Conservation (phyloP, 2,329 filamentous ascomycete genomes). For the Claviceps monticola region DNA sequence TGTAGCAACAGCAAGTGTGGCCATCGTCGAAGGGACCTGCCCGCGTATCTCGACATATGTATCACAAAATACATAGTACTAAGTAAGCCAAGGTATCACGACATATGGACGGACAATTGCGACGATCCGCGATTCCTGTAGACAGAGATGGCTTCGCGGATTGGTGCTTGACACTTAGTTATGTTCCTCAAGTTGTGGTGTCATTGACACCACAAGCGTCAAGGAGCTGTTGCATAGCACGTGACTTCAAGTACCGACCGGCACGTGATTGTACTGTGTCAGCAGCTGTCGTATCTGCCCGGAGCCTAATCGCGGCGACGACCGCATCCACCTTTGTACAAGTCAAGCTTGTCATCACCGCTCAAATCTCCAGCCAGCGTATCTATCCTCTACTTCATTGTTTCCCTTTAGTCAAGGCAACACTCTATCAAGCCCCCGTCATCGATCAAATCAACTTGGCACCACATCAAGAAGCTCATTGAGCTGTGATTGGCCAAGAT, state of each 20-base stretch:
- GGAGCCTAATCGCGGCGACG: slow-evolving; percentile 25
- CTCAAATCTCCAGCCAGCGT: neutral
- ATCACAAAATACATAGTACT: too few species aligned
- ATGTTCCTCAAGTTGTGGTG: too few species aligned
- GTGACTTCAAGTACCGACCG: neutral
- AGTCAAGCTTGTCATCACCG: slow-evolving; percentile 12
- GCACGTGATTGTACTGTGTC: neutral
- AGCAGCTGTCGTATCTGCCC: slow-evolving; percentile 30
- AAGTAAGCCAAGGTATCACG: too few species aligned
- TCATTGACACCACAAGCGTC: too few species aligned
- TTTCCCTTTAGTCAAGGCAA: neutral
- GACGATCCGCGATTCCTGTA: too few species aligned
- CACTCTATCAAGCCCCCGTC: neutral
- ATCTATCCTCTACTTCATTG: neutral
- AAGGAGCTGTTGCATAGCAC: neutral
- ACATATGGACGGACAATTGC: too few species aligned
- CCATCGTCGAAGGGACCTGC: neutral
- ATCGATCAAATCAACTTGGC: neutral
- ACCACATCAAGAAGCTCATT: slow-evolving; percentile 10
- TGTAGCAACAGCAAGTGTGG: neutral
- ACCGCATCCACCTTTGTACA: slow-evolving; percentile 13
- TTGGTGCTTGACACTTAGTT: too few species aligned
- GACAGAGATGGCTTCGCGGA: too few species aligned
- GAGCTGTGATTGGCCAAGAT: slow-evolving; percentile 20
- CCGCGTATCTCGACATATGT: neutral